Percentiles rank a stretch among this genome's conserved stretches.
These are phyloP conservation scores for Brettanomyces bruxellensis DNA, from an alignment of 805 yeast genomes.

Conservation along the genomic window DNA sequence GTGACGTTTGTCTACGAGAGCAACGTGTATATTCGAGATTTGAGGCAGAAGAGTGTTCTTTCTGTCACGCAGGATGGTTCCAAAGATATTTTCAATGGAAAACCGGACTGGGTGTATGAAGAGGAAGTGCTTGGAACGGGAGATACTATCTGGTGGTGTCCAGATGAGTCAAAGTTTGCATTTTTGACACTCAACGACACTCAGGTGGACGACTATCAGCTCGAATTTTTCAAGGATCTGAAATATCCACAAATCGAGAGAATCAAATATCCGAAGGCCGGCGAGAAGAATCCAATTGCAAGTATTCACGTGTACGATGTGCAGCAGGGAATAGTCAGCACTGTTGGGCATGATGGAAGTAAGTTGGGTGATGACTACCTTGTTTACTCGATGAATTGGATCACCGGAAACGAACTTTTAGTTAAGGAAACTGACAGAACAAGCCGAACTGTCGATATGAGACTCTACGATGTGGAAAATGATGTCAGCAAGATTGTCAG, in stretches of 20 bases:
- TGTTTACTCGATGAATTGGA: conserved; percentile 57
- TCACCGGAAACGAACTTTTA: conserved; percentile 34
- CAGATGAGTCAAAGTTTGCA: conserved; percentile 46
- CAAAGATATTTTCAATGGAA: conserved; percentile 46
- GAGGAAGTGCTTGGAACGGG: conserved; percentile 63
- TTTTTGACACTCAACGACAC: conserved; percentile 55
- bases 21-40: conserved; percentile 42
- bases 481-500: conserved; percentile 31
- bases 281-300: conserved; percentile 49
- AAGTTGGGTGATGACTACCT: conserved; percentile 37
- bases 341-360: conserved; percentile 21
- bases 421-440: conserved; percentile 57
- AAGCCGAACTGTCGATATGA: conserved; percentile 46
- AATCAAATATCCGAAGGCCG: conserved; percentile 69
- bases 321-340: conserved; percentile 12
- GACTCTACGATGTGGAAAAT: conserved; percentile 28
- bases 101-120: conserved; percentile 79
- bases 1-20: conserved; percentile 49
- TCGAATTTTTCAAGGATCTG: conserved; percentile 40
- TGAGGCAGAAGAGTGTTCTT: conserved; percentile 15
- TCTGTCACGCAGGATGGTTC: conserved; percentile 47
- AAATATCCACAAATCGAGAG: conserved; percentile 38
- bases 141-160: conserved; percentile 64
- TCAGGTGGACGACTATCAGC: conserved; percentile 39
- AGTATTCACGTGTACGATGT: conserved; percentile 36